A percentile compares a stretch with the other conserved stretches of the same genome.
Evolutionary conservation across 192 early-diverging fungal genomes (phyloP).

Genomic region (Backusella parvicylindrica): DNA sequence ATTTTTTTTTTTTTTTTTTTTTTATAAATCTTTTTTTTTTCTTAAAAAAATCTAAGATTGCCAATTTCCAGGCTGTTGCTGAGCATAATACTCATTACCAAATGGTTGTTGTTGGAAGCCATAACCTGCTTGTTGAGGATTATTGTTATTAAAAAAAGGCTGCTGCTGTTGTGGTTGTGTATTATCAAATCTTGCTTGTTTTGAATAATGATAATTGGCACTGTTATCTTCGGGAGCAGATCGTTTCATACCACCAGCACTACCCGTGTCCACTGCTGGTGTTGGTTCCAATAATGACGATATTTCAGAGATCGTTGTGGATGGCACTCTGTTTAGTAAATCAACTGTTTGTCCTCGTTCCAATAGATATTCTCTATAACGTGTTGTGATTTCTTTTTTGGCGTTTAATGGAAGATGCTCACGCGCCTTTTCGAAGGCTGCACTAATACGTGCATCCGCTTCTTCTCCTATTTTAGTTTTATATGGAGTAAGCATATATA

Average conservation of each 20-base stretch:
- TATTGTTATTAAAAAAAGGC: not conserved
- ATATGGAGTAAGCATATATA: not conserved
- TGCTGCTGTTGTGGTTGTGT: not conserved
- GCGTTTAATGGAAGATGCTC: not conserved
- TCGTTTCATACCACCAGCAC: not conserved
- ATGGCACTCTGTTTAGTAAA: not conserved
- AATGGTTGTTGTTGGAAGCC: not conserved
- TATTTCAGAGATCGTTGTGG: not conserved
- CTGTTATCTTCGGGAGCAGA: not conserved
- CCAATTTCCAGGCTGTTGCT: slow-evolving; percentile 2
- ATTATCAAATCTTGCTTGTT: slow-evolving; percentile 2
- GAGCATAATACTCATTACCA: not conserved
- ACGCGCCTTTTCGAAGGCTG: slow-evolving; percentile 4
- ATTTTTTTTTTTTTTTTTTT: not conserved
- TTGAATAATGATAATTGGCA: not conserved
- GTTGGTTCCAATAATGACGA: not conserved
- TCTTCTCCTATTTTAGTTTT: not conserved
- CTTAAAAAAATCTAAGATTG: not conserved
- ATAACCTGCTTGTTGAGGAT: not conserved
- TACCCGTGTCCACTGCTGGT: not conserved
- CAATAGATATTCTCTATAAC: slow-evolving; percentile 5
- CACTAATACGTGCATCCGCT: not conserved
- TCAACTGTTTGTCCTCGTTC: not conserved
- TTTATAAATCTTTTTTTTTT: not conserved
- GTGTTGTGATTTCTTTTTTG: not conserved